These are phyloP conservation scores for Geosiphon pyriformis DNA, from an alignment of 192 early-diverging fungal species.

Conservation along the genomic window DNA sequence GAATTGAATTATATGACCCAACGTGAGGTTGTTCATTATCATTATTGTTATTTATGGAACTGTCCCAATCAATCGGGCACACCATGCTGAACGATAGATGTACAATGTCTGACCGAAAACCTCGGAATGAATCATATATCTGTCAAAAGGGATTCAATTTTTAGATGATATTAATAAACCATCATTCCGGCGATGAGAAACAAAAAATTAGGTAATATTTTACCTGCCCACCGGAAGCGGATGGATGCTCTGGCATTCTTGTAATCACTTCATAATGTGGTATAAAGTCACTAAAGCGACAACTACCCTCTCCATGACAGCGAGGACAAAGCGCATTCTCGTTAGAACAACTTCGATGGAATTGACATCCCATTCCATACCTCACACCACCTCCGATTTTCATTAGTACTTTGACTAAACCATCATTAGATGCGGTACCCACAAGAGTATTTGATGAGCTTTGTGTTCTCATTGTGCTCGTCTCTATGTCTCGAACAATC, in stretches of 20 bases:
- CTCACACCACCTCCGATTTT: constrained; percentile 39
- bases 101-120: constrained; percentile 42
- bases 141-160: constrained; percentile 6
- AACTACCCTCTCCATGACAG: constrained; percentile 29
- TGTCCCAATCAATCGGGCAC: constrained; percentile 21
- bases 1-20: constrained; percentile 30
- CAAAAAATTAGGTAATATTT: constrained; percentile 7
- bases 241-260: constrained; percentile 29
- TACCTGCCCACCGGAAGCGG: constrained; percentile 26
- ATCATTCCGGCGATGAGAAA: too few species aligned
- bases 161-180: not conserved
- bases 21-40: not conserved
- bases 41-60: not conserved
- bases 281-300: constrained; percentile 29
- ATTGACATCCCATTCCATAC: constrained; percentile 39
- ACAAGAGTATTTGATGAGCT: not conserved
- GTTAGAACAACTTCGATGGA: constrained; percentile 30
- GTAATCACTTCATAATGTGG: constrained; percentile 41
- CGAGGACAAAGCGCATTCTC: constrained; percentile 7
- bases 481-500: not conserved
- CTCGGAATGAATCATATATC: constrained; percentile 39
- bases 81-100: constrained; percentile 39
- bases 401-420: constrained; percentile 27
- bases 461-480: not conserved
- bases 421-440: not conserved